Percentiles rank a stretch among this genome's conserved stretches.
These are phyloP conservation scores for Colletotrichum melonis DNA, from an alignment of 2,329 filamentous ascomycete species.

Conservation along the genomic window DNA sequence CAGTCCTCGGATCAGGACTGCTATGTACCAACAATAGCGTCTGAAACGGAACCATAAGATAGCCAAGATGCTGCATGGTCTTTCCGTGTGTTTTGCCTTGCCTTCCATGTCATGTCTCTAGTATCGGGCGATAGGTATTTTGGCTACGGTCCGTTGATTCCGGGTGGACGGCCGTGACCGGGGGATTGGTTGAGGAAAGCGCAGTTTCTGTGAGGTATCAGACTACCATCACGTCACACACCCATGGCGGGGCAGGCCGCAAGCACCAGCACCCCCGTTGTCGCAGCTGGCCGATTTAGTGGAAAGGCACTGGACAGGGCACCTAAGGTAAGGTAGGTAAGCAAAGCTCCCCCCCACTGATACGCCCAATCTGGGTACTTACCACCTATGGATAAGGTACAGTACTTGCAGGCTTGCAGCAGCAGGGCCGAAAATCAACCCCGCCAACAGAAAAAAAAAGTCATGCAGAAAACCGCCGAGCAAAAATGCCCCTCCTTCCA, in stretches of 20 bases:
- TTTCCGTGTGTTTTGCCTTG: background rate
- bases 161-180: background rate
- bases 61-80: slow-evolving; percentile 2
- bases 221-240: slow-evolving; percentile 40
- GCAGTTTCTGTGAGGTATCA: slow-evolving; percentile 14
- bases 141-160: background rate
- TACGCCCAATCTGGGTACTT: background rate
- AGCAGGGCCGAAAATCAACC: slow-evolving; percentile 20
- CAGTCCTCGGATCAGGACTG: background rate
- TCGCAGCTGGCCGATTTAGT: background rate
- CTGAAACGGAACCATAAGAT: slow-evolving; percentile 14
- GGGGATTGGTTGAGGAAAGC: background rate
- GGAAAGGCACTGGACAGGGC: background rate
- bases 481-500: slow-evolving; percentile 1
- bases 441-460: slow-evolving; percentile 40
- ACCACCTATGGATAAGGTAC: too few relatives aligned
- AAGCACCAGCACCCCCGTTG: background rate
- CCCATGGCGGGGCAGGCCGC: slow-evolving; percentile 19
- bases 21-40: background rate
- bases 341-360: slow-evolving; percentile 29
- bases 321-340: too few relatives aligned
- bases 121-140: background rate
- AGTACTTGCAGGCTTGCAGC: background rate
- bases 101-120: background rate
- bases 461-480: slow-evolving; percentile 26